Conservation (phyloP, 768 basidiomycete genomes). For the Naganishia vishniacii region DNA sequence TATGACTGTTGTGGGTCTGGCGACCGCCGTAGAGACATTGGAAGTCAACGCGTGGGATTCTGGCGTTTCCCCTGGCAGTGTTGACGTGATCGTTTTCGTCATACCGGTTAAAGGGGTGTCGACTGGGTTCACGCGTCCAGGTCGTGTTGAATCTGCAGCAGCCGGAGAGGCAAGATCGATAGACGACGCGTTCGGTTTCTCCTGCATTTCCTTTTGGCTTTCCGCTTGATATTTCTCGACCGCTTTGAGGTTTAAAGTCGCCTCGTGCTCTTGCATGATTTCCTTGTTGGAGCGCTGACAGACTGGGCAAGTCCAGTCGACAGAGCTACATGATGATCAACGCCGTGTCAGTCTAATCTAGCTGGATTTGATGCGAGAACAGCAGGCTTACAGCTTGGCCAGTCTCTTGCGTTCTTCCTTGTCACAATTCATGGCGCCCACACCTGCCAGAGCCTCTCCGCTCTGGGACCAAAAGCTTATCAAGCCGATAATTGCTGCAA, state of each 20-base stretch:
- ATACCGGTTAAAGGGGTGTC: no score
- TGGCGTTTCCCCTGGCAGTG: no score
- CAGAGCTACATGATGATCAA: conserved; percentile 28
- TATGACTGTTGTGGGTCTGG: not conserved
- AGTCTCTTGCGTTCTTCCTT: conserved; percentile 45
- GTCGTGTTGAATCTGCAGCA: no score
- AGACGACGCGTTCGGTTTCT: no score
- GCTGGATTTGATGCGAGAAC: no score
- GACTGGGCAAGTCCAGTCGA: conserved; percentile 39
- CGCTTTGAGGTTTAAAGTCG: not conserved
- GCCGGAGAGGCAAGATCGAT: no score
- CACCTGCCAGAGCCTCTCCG: conserved; percentile 39
- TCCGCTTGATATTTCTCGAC: conserved; percentile 9
- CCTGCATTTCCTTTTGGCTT: conserved; percentile 3
- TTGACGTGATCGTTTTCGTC: no score
- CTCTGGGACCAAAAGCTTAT: conserved; percentile 48
- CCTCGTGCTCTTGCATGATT: conserved; percentile 27
- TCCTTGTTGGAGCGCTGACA: conserved; percentile 33
- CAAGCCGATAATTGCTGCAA: conserved; percentile 44
- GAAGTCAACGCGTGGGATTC: not conserved
- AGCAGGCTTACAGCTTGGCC: conserved; percentile 37
- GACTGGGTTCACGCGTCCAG: no score
- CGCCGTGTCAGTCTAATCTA: no score
- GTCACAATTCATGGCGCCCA: conserved; percentile 43
- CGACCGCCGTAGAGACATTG: not conserved